Base-by-base conservation (phyloP, 1,284 basidiomycete genomes). In the Trametes sp. region DNA sequence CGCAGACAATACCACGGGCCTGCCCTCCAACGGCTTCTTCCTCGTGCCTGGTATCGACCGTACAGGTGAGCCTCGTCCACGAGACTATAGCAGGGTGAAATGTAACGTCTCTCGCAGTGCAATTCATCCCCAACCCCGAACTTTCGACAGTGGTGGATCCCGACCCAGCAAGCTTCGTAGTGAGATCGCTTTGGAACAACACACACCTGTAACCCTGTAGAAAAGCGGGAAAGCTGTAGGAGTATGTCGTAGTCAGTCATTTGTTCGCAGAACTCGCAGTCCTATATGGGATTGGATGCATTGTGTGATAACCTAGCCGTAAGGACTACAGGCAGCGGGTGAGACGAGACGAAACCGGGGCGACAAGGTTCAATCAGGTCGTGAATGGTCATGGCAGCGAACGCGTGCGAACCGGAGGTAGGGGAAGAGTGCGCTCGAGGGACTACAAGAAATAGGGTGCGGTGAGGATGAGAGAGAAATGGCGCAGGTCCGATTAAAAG, bases 181-280 rank as follows among this genome's bases (percentile, higher is more conserved):
- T 86, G 36, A 75, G 84, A 44, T 86, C 84, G 0, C 64, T 86
- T 28, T 87, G 84, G 84, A 84, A 87, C 62, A 87, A 86, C 58
- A 85, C 83, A 0, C 81, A 86, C n/a, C 23, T 70, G 26, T 71
- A 13, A 46, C 24, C 42, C 11, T 10, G 24, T 24, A 21, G 42
- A 44, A 14, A 23, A 45, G 8, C 21, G 42, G 11, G 9, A 26
- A 11, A 45, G 23, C 23, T 4, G 9, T 8, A 4, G 24, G 11
- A 24, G 4, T 26, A 4, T 28, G 14, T 24, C 14, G 45, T 19
- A 13, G 24, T 28, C 21, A 6, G 42, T 24, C 2, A 5, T 10
- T 21, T n/a, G 21, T 10, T 24, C 11, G 42, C 8, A 9, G 21
- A 11, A 24, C 26, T 28, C 26, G 19, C 29, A 9, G 48, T 13